A percentile compares a stretch with the other conserved stretches of the same genome.
These are phyloP conservation scores for Teunomyces cretensis DNA, from an alignment of 805 yeast genomes.

Conservation along the genomic window DNA sequence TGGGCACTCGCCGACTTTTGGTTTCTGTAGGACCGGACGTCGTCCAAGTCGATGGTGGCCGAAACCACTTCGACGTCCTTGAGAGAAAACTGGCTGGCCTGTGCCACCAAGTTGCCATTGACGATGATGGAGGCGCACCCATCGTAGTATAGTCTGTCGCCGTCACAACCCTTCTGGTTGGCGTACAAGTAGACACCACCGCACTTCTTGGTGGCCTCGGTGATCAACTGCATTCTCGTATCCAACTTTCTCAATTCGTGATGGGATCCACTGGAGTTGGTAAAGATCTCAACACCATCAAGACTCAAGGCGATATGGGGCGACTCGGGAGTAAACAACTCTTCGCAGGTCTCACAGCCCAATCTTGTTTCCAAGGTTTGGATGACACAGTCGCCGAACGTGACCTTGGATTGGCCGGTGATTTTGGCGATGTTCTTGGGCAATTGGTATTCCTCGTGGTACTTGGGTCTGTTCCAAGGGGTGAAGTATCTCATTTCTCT, in stretches of 20 bases:
- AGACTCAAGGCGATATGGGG: slow-evolving; percentile 91
- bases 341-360: slow-evolving; percentile 99
- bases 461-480: slow-evolving; percentile 84
- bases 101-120: slow-evolving; percentile 90
- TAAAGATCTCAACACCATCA: slow-evolving; percentile 96
- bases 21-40: slow-evolving; percentile 79
- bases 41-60: slow-evolving; percentile 94
- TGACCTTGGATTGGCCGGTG: slow-evolving; percentile 66
- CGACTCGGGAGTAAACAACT: slow-evolving; percentile 91
- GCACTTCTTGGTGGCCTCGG: slow-evolving; percentile 91
- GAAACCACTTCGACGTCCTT: slow-evolving; percentile 90
- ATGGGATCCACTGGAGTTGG: slow-evolving; percentile 96
- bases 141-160: slow-evolving; percentile 94
- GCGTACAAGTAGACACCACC: slow-evolving; percentile 95
- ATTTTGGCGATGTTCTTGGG: slow-evolving; percentile 68
- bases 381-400: slow-evolving; percentile 89
- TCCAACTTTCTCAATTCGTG: slow-evolving; percentile 91
- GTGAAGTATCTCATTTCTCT: slow-evolving; percentile 97
- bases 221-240: slow-evolving; percentile 78
- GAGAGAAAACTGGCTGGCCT: slow-evolving; percentile 86
- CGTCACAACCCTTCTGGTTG: slow-evolving; percentile 97
- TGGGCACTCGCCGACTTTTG: slow-evolving; percentile 79
- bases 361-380: slow-evolving; percentile 81
- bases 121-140: slow-evolving; percentile 95
- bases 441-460: slow-evolving; percentile 68